These are phyloP conservation scores for Fusarium secorum DNA, from an alignment of 2,329 filamentous ascomycete genomes.

Conservation along the genomic window DNA sequence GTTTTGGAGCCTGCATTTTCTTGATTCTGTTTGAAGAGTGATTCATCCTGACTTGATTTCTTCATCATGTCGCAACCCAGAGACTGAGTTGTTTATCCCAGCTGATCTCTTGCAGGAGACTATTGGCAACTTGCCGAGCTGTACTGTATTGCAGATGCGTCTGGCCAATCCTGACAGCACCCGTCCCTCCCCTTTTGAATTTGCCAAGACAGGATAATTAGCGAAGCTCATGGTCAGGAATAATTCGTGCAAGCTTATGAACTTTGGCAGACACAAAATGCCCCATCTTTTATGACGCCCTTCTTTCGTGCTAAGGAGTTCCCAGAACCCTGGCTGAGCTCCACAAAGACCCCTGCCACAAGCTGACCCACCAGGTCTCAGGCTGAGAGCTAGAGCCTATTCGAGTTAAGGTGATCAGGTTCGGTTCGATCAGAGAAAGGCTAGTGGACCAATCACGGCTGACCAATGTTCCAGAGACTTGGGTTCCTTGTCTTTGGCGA, in stretches of 20 bases:
- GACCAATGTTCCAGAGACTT: neutral
- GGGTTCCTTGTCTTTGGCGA: slow-evolving; percentile 10
- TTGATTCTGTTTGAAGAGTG: neutral
- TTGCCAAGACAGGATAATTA: slow-evolving; percentile 7
- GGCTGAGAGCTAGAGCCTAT: slow-evolving; percentile 23
- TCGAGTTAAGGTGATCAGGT: slow-evolving; percentile 1
- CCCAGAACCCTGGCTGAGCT: neutral
- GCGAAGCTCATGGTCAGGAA: slow-evolving; percentile 1
- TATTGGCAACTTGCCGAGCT: slow-evolving; percentile 17
- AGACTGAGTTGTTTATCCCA: neutral
- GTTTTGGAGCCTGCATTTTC: neutral
- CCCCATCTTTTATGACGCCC: slow-evolving; percentile 24
- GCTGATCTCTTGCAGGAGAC: slow-evolving; percentile 5
- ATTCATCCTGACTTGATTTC: slow-evolving; percentile 2
- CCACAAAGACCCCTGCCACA: slow-evolving; percentile 10
- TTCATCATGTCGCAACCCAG: neutral
- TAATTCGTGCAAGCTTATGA: neutral
- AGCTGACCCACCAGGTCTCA: slow-evolving; percentile 31
- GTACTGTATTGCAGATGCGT: slow-evolving; percentile 3
- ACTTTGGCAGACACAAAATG: neutral
- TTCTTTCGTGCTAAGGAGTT: neutral
- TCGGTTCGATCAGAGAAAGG: slow-evolving; percentile 2
- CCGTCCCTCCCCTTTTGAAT: slow-evolving; percentile 29
- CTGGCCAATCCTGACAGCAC: slow-evolving; percentile 31
- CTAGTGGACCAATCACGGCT: slow-evolving; percentile 13